These are phyloP conservation scores for Cercospora zeina DNA, from an alignment of 2,329 filamentous ascomycete species.

Conservation along the genomic window DNA sequence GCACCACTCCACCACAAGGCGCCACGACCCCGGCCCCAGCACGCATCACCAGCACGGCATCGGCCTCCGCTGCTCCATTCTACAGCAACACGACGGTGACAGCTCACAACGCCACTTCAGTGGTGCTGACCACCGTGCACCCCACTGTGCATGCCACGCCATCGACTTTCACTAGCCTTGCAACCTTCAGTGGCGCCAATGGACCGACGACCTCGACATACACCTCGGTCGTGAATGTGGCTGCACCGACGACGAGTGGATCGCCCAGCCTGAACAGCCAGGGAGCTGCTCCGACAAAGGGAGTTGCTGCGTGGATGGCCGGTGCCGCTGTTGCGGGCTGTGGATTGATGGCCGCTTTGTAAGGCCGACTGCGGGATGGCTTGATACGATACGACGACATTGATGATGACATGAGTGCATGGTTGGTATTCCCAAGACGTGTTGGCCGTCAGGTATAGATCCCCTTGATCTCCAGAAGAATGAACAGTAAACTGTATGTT, in stretches of 20 bases:
- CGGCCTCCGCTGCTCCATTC: slow-evolving; percentile 10
- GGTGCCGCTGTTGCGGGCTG: slow-evolving; percentile 15
- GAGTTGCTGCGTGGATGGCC: slow-evolving; percentile 9
- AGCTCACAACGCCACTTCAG: slow-evolving; percentile 20
- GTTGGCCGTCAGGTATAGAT: not conserved
- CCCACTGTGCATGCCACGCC: slow-evolving; percentile 6
- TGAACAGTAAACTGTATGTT: not conserved
- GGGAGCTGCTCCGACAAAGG: slow-evolving; percentile 14
- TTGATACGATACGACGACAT: not conserved
- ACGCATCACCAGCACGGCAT: slow-evolving; percentile 18
- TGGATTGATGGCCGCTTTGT: slow-evolving; percentile 19
- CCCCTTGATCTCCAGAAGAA: not conserved
- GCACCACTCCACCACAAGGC: slow-evolving; percentile 16
- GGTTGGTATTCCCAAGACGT: not conserved
- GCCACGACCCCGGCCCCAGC: slow-evolving; percentile 11
- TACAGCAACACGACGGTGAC: slow-evolving; percentile 19
- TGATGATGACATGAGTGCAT: not conserved
- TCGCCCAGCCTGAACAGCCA: slow-evolving; percentile 20
- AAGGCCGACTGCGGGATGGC: not conserved
- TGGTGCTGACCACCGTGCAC: slow-evolving; percentile 21
- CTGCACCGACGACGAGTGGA: slow-evolving; percentile 12
- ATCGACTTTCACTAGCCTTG: slow-evolving; percentile 25
- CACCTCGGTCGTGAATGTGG: slow-evolving; percentile 18
- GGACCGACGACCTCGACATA: slow-evolving; percentile 21
- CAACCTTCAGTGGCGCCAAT: slow-evolving; percentile 18